Evolutionary conservation across 2,329 filamentous ascomycete species (phyloP).

Genomic region (Colletotrichum lentis): DNA sequence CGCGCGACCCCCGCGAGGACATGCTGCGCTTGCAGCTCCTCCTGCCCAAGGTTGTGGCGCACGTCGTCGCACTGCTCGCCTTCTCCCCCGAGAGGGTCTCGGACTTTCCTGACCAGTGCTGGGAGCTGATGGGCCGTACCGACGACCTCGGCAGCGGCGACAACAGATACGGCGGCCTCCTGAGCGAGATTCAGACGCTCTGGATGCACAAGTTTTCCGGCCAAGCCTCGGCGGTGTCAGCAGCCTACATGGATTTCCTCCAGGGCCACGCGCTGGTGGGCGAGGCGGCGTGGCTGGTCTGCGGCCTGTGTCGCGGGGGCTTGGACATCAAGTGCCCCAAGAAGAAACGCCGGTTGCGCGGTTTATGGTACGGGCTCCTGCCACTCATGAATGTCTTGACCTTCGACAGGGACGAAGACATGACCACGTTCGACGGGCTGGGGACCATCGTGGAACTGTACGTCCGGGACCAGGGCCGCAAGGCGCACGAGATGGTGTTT

Average conservation of each 20-base stretch:
- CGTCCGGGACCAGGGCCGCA: not conserved
- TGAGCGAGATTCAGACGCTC: not conserved
- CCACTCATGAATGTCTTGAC: conserved; percentile 4
- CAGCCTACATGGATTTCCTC: conserved; percentile 26
- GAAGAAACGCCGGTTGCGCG: not conserved
- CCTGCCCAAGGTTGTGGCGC: conserved; percentile 30
- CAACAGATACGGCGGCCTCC: not conserved
- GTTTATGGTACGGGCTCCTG: not conserved
- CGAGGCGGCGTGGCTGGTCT: conserved; percentile 22
- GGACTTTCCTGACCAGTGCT: not conserved
- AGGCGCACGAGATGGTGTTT: conserved; percentile 16
- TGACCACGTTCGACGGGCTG: not conserved
- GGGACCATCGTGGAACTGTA: not conserved
- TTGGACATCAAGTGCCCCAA: not conserved
- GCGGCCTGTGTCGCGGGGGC: not conserved
- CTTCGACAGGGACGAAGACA: not conserved
- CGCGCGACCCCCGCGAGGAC: conserved; percentile 39
- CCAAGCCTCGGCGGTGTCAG: not conserved
- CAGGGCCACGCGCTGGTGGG: not conserved
- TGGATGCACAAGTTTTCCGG: not conserved
- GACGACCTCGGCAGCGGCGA: not conserved
- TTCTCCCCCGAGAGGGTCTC: conserved; percentile 16
- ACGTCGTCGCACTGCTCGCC: conserved; percentile 37
- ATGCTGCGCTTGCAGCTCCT: conserved; percentile 35
- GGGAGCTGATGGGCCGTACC: not conserved